A percentile compares a stretch with the other conserved stretches of the same genome.
Conservation (phyloP, 2,329 filamentous ascomycete genomes). For the Beauveria pseudobassiana region DNA sequence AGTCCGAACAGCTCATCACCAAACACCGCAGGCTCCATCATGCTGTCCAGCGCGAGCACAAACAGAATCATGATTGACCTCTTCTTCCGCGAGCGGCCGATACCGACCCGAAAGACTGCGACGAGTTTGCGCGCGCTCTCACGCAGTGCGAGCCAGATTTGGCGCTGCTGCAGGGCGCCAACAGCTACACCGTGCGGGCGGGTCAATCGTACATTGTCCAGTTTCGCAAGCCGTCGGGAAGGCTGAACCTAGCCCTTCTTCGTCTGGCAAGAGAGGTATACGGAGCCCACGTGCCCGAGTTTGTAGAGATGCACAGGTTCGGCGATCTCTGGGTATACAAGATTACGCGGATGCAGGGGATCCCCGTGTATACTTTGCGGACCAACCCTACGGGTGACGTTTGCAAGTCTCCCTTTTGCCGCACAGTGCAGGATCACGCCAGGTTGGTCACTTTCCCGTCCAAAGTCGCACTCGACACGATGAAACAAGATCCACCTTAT, state of each 20-base stretch:
- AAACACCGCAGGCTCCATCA: background rate
- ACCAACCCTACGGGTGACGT: background rate
- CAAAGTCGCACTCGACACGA: background rate
- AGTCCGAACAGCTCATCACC: background rate
- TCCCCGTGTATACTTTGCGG: background rate
- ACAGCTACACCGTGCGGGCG: background rate
- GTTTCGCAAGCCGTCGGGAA: background rate
- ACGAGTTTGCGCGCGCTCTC: background rate
- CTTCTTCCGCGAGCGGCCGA: background rate
- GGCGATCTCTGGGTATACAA: background rate
- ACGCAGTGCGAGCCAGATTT: background rate
- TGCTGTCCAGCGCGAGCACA: background rate
- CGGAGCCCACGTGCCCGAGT: background rate
- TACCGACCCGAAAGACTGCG: background rate
- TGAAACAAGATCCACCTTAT: background rate
- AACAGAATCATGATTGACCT: background rate
- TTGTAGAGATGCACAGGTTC: background rate
- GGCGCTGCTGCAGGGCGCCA: background rate
- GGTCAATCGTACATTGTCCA: background rate
- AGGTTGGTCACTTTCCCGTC: background rate
- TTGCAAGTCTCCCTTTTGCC: background rate
- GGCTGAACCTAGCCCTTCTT: background rate
- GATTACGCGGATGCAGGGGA: background rate
- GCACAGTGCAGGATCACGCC: background rate
- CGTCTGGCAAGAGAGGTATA: background rate